Evolutionary conservation across 2,329 filamentous ascomycete species (phyloP), one percentile per base, ranked within the genome.

Genomic region (Colletotrichum sp.): DNA sequence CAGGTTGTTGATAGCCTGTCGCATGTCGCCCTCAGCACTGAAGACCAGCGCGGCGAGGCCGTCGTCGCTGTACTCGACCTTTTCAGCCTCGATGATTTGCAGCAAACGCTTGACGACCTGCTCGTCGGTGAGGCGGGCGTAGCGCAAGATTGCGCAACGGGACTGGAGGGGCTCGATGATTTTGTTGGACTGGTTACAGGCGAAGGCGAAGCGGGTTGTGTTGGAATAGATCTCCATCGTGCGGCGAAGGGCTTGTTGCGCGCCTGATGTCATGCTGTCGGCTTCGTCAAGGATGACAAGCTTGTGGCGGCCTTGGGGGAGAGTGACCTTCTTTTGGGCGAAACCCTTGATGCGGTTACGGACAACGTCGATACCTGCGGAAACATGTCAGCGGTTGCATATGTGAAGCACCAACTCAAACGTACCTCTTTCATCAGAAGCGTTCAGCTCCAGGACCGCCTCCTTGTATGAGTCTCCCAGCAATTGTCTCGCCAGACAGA

Each of bases 171-270:
- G 97, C 85, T 99, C 97, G 84, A 99, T 99, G 83, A 99, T 99
- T 87, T 99, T 99, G 88, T 99, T 99, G 77, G 94, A 97, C 87
- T 98, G 95, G 85, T 99, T 99, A 89, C 97, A 99, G 3, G 97
- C 97, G 82, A 99, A 99, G 1, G 97, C 97, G 82, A 99, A 99
- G 74, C 97, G 92, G 3, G 97, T 99, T 3, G 97, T 99, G 78
- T 96, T 94, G 57, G 95, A 98, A 87, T 99, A 99, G 67, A 99
- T 99, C 85, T 99, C 97, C 97, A 99, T 99, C 0, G 97, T 99
- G 77, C 97, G 91, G 79, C 97, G 92, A 43, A 99, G 90, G 24
- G 97, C 97, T 86, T 99, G 97, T 84, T 99, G 97, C 3, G 97
- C 97, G 69, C 97, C 97, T 28, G 94, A 94, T 1, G 97, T 99